Conservation (phyloP, 2,329 filamentous ascomycete genomes). For the Exophiala alcalophila region DNA sequence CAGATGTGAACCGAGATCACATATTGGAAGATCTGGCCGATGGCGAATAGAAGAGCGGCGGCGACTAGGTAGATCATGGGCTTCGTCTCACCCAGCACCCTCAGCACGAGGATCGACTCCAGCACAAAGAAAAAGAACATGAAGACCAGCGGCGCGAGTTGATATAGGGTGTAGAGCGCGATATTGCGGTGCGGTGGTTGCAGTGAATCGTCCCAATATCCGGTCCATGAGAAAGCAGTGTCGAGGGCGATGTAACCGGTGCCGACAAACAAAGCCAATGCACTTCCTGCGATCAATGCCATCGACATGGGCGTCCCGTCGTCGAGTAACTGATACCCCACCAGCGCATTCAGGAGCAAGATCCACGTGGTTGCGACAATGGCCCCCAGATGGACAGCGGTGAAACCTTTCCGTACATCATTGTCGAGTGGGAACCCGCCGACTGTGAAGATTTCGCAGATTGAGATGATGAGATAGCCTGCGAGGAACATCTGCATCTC, state of each 20-base stretch:
- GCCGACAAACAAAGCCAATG: slow-evolving; percentile 72
- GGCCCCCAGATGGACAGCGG: slow-evolving; percentile 82
- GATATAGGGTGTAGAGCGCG: slow-evolving; percentile 89
- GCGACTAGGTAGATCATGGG: slow-evolving; percentile 83
- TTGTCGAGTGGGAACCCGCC: slow-evolving; percentile 77
- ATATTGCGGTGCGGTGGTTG: slow-evolving; percentile 67
- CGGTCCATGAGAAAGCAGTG: slow-evolving; percentile 82
- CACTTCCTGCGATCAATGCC: slow-evolving; percentile 69
- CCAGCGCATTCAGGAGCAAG: slow-evolving; percentile 83
- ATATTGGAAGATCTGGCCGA: slow-evolving; percentile 96
- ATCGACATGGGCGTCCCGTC: slow-evolving; percentile 86
- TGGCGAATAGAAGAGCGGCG: slow-evolving; percentile 77
- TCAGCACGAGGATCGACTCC: slow-evolving; percentile 77
- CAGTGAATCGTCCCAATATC: slow-evolving; percentile 65
- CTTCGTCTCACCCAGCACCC: slow-evolving; percentile 79
- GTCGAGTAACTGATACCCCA: slow-evolving; percentile 90
- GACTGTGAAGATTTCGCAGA: slow-evolving; percentile 96
- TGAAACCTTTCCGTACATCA: slow-evolving; percentile 74
- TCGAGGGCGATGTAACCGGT: slow-evolving; percentile 95
- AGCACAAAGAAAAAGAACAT: slow-evolving; percentile 83
- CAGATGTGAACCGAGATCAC: slow-evolving; percentile 89
- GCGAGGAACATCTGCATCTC: slow-evolving; percentile 95
- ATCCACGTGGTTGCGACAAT: slow-evolving; percentile 89
- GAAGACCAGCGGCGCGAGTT: slow-evolving; percentile 83
- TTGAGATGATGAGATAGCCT: slow-evolving; percentile 79